Percentiles rank a stretch among this genome's conserved stretches.
These are phyloP conservation scores for Coniochaeta pulveracea DNA, from an alignment of 2,329 filamentous ascomycete species.

Conservation along the genomic window DNA sequence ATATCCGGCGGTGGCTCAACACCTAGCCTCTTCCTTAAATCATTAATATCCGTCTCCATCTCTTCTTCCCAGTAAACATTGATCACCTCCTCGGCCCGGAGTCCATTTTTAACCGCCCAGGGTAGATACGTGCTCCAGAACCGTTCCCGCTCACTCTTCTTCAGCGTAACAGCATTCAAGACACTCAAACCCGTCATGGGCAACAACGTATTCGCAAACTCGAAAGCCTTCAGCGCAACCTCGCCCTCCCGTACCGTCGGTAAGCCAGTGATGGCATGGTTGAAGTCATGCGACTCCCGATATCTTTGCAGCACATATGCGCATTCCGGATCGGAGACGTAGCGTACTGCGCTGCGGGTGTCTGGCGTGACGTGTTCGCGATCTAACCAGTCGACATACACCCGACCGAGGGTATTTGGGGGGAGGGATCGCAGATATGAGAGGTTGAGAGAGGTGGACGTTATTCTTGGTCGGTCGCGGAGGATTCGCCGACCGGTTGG, in stretches of 20 bases:
- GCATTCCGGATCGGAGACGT: constrained; percentile 90
- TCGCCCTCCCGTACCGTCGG: constrained; percentile 92
- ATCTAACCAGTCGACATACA: constrained; percentile 87
- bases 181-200: constrained; percentile 91
- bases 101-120: constrained; percentile 81
- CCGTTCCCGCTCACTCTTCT: constrained; percentile 63
- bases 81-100: constrained; percentile 67
- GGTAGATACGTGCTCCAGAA: constrained; percentile 73
- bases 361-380: constrained; percentile 88
- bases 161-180: constrained; percentile 76
- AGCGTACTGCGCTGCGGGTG: constrained; percentile 69
- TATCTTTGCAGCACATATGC: constrained; percentile 99
- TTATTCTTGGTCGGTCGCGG: constrained; percentile 79
- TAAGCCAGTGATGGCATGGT: constrained; percentile 85
- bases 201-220: constrained; percentile 87
- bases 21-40: constrained; percentile 61
- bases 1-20: constrained; percentile 87
- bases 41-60: constrained; percentile 70
- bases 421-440: constrained; percentile 62
- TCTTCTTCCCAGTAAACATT: constrained; percentile 98
- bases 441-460: constrained; percentile 58
- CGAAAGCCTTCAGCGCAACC: constrained; percentile 93
- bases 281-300: constrained; percentile 95
- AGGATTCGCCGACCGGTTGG: constrained; percentile 85
- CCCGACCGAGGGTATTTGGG: constrained; percentile 61